Percentiles rank a stretch among this genome's conserved stretches.
These are phyloP conservation scores for Fraxinus pennsylvanica DNA, from an alignment of 257 asterid genomes.

Conservation along the genomic window DNA sequence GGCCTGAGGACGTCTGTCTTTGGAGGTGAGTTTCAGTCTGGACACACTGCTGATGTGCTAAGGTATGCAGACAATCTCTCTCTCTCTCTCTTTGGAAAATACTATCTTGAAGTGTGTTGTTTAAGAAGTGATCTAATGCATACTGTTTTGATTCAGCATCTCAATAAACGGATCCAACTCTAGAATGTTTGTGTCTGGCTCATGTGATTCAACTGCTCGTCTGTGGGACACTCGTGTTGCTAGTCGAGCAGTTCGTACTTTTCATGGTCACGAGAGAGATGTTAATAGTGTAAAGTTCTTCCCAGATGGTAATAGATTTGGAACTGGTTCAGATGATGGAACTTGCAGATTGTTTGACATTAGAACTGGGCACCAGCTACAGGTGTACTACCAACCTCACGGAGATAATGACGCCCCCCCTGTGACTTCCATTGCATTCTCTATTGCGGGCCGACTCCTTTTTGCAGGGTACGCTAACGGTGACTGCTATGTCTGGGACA, in stretches of 20 bases:
- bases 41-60: slow-evolving; percentile 84
- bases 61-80: slow-evolving; percentile 47
- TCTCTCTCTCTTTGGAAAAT: not conserved
- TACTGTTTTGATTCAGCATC: slow-evolving; percentile 55
- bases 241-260: slow-evolving; percentile 93
- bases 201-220: slow-evolving; percentile 93
- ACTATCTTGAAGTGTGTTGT: slow-evolving; percentile 4
- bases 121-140: slow-evolving; percentile 11
- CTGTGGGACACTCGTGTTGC: slow-evolving; percentile 99
- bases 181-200: slow-evolving; percentile 89
- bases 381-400: slow-evolving; percentile 76
- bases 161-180: slow-evolving; percentile 81
- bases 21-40: slow-evolving; percentile 98
- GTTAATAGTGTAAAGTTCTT: slow-evolving; percentile 90
- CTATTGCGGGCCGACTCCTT: slow-evolving; percentile 90
- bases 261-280: slow-evolving; percentile 90
- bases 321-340: slow-evolving; percentile 95
- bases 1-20: slow-evolving; percentile 89
- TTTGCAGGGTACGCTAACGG: slow-evolving; percentile 84
- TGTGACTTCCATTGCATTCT: slow-evolving; percentile 89
- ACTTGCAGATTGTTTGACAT: slow-evolving; percentile 88
- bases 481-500: slow-evolving; percentile 94
- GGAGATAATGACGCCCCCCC: slow-evolving; percentile 63
- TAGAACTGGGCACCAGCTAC: slow-evolving; percentile 98
- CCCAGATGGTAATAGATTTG: slow-evolving; percentile 92